Evolutionary conservation across 495 filamentous ascomycete species (phyloP).

Genomic region (Aspergillus incahuasiensis): DNA sequence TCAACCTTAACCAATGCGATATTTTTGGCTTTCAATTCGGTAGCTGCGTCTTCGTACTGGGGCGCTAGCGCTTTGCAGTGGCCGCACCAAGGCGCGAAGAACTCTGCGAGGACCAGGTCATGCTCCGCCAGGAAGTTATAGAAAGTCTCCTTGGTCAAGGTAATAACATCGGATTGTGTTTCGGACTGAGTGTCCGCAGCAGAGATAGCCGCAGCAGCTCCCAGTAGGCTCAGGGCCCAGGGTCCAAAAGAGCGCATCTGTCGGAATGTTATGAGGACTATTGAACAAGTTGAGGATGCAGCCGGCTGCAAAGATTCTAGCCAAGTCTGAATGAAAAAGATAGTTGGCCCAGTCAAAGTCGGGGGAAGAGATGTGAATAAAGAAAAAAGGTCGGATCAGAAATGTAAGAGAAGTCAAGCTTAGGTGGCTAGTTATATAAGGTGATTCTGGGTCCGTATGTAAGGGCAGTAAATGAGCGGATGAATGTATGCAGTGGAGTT

Average conservation of each 20-base stretch:
- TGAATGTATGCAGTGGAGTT: slow-evolving; percentile 23
- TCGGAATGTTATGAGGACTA: slow-evolving; percentile 5
- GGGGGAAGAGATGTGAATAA: not conserved
- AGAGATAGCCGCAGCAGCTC: slow-evolving; percentile 56
- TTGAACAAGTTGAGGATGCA: not conserved
- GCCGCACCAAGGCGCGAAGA: slow-evolving; percentile 98
- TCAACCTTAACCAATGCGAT: slow-evolving; percentile 92
- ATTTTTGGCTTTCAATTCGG: slow-evolving; percentile 88
- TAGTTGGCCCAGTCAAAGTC: not conserved
- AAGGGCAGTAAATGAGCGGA: slow-evolving; percentile 5
- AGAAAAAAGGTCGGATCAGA: not conserved
- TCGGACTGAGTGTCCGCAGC: slow-evolving; percentile 55
- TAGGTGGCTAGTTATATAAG: slow-evolving; percentile 22
- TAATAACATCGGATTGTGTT: slow-evolving; percentile 67
- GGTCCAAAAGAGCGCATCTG: slow-evolving; percentile 57
- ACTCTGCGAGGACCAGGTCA: slow-evolving; percentile 89
- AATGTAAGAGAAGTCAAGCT: slow-evolving; percentile 11
- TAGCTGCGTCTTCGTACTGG: slow-evolving; percentile 91
- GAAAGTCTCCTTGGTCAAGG: slow-evolving; percentile 82
- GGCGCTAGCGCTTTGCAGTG: slow-evolving; percentile 96
- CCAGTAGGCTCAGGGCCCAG: slow-evolving; percentile 55
- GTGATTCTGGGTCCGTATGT: not conserved
- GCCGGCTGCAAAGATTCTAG: not conserved
- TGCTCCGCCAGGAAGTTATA: slow-evolving; percentile 78
- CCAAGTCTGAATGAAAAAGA: not conserved